Base-by-base conservation (phyloP, 2,329 filamentous ascomycete species). In the Colletotrichum aenigma region DNA sequence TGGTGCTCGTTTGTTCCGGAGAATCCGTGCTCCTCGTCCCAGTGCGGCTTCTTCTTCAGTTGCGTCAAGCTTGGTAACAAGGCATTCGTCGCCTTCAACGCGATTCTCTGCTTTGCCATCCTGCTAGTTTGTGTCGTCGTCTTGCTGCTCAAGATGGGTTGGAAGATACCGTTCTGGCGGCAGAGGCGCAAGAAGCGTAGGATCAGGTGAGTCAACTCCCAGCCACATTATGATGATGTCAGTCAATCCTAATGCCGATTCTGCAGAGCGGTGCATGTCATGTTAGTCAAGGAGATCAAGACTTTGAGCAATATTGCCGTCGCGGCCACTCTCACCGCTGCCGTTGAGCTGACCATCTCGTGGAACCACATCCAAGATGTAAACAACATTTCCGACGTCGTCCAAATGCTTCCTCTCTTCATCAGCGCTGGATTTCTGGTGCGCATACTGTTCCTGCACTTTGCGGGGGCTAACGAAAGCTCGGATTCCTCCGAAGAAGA, bases 1-100 rank as follows among this genome's bases (percentile, higher is more conserved):
- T 83, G 81, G 73, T 79, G 78, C 1, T 77, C 77, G 0, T 81
- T 78, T 61, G 67, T 83, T 4, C 79, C 83, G 2, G 76, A 69
- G 32, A 76, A 79, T 7, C 66, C 64, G 12, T 84, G 83, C 68
- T 61, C 76, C 8, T 13, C 34, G 15, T 72, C 69, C 4, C 82
- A 84, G 55, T 79, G 80, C 32, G 80, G 81, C 10, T 85, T 85
- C 70, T 78, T 85, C 55, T 79, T 85, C 18, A 79, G 79, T n/a
- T 79, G 78, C 38, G 74, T 82, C 9, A 70, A 76, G 12, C 55
- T 85, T 10, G 78, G 80, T 2, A 81, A 80, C 43, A 79, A 71
- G 24, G 77, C 70, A 3, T 83, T 82, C 69, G 69, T 81, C 43
- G 82, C 78, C 10, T 76, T 81, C 30, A 82, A 83, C 24, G 80